A percentile compares a stretch with the other conserved stretches of the same genome.
Evolutionary conservation across 768 basidiomycete genomes (phyloP).

Genomic region (Amanita phalloides): DNA sequence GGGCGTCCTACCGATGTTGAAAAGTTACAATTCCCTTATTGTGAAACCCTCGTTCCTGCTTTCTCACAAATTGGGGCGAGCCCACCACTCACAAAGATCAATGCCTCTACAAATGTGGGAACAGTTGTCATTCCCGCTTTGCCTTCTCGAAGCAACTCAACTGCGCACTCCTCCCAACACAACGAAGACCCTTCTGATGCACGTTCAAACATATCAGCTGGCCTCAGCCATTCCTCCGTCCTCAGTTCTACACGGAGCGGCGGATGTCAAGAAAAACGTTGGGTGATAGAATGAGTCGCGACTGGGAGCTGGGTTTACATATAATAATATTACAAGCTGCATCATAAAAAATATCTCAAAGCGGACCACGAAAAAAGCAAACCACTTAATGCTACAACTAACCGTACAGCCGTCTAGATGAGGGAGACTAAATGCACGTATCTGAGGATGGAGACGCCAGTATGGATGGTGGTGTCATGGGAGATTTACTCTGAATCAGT

Average conservation of each 20-base stretch:
- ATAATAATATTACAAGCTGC: slow-evolving; percentile 7
- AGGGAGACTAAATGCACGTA: neutral
- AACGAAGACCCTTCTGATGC: neutral
- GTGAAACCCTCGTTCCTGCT: slow-evolving; percentile 41
- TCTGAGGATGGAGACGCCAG: slow-evolving; percentile 9
- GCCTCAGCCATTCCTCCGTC: neutral
- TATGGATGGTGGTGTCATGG: slow-evolving; percentile 31
- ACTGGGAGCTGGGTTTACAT: slow-evolving; percentile 13
- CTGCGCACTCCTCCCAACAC: neutral
- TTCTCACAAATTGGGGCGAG: neutral
- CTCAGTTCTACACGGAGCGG: neutral
- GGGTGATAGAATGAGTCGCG: slow-evolving; percentile 1
- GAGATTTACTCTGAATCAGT: slow-evolving; percentile 38
- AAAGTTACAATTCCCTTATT: slow-evolving; percentile 56
- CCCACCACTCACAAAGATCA: neutral
- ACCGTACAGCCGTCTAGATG: slow-evolving; percentile 13
- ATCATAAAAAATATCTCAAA: neutral
- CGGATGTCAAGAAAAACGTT: neutral
- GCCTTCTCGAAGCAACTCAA: neutral
- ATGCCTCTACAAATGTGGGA: neutral
- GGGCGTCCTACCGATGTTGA: slow-evolving; percentile 31
- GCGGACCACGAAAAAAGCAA: neutral
- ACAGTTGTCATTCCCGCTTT: neutral
- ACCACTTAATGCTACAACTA: neutral
- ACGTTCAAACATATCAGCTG: neutral